Conservation (phyloP, 1,139 yeast species). For the Candida dubliniensis region DNA sequence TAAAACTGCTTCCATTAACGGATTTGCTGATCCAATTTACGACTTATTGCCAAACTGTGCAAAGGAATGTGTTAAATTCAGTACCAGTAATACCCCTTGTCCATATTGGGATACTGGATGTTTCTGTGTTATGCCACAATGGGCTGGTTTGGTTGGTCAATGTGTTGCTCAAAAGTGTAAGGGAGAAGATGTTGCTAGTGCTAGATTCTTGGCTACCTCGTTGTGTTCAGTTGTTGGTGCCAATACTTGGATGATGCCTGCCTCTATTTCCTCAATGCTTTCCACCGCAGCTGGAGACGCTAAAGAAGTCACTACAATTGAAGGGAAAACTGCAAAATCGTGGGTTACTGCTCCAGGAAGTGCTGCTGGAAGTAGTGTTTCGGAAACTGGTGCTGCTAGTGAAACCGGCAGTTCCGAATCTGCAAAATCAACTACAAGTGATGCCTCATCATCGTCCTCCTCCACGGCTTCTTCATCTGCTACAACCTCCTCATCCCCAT, state of each 20-base stretch:
- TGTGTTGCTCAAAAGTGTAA: conserved; percentile 44
- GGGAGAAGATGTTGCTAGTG: conserved; percentile 38
- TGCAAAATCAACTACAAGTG: conserved; percentile 6
- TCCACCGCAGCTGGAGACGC: conserved; percentile 23
- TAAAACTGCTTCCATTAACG: conserved; percentile 50
- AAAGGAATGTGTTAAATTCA: conserved; percentile 37
- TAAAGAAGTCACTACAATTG: conserved; percentile 15
- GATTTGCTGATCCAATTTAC: conserved; percentile 52
- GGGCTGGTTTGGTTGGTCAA: conserved; percentile 46
- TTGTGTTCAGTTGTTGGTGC: conserved; percentile 47
- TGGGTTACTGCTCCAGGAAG: conserved; percentile 16
- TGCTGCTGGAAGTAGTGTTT: conserved; percentile 16
- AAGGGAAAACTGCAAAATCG: conserved; percentile 13
- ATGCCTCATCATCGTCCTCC: conserved; percentile 8
- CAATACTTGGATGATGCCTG: conserved; percentile 46
- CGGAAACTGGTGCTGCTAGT: conserved; percentile 5
- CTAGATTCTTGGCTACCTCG: conserved; percentile 43
- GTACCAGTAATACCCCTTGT: conserved; percentile 42
- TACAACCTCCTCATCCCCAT: conserved; percentile 15
- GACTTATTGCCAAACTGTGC: conserved; percentile 45
- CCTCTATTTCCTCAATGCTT: conserved; percentile 35
- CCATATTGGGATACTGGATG: conserved; percentile 60
- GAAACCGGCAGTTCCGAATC: conserved; percentile 1
- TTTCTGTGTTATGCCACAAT: conserved; percentile 51
- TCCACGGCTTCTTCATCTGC: conserved; percentile 4